phyloP scores from a whole-genome alignment of 1,284 basidiomycete genomes.

The Boletus mariae region DNA sequence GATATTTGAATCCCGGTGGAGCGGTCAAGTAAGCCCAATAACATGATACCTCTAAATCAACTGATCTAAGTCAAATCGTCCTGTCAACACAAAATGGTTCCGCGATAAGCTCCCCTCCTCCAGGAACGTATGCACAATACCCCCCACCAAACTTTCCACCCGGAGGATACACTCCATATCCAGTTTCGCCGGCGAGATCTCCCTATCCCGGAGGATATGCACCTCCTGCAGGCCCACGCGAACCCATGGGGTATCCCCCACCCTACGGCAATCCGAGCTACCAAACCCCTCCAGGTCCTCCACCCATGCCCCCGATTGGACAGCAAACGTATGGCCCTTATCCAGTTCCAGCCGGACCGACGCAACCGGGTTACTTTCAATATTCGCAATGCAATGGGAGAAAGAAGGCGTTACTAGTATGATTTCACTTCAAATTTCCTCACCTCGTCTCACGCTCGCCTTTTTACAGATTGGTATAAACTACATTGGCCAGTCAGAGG shows the following conservation, averaged over 20 bases:
- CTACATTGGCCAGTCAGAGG: slow-evolving; percentile 62
- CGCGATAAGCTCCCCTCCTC: slow-evolving; percentile 19
- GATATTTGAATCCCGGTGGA: slow-evolving; percentile 5
- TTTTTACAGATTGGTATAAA: slow-evolving; percentile 72
- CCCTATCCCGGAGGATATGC: slow-evolving; percentile 31
- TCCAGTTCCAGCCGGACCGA: slow-evolving; percentile 48
- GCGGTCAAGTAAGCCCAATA: slow-evolving; percentile 13
- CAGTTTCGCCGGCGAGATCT: slow-evolving; percentile 25
- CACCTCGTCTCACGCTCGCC: neutral
- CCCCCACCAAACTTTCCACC: slow-evolving; percentile 38
- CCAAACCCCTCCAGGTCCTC: slow-evolving; percentile 33
- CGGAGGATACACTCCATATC: slow-evolving; percentile 15
- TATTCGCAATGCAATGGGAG: slow-evolving; percentile 83
- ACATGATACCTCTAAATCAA: neutral
- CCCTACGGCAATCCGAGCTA: slow-evolving; percentile 9
- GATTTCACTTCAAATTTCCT: slow-evolving; percentile 20
- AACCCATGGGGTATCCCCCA: neutral
- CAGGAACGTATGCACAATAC: slow-evolving; percentile 13
- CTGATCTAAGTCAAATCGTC: neutral
- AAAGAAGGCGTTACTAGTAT: slow-evolving; percentile 76
- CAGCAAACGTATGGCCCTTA: slow-evolving; percentile 70
- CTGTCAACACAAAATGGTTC: slow-evolving; percentile 28
- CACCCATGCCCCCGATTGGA: slow-evolving; percentile 54
- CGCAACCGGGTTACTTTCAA: slow-evolving; percentile 65
- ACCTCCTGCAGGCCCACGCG: slow-evolving; percentile 38